Conservation (phyloP, 2,329 filamentous ascomycete genomes). For the Scedosporium aurantiacum region DNA sequence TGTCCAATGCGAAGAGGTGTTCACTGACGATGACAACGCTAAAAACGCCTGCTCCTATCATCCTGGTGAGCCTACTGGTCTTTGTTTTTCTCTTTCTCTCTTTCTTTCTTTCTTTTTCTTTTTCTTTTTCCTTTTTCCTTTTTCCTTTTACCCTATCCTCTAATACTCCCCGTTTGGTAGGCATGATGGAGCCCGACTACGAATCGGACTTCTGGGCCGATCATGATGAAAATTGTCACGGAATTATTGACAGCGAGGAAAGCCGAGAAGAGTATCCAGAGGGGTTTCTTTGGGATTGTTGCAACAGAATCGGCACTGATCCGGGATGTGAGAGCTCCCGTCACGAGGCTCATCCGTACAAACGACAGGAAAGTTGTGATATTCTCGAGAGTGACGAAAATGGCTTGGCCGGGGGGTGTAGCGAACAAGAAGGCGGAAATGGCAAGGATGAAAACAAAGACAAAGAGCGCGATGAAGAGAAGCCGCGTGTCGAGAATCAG, state of each 20-base stretch:
- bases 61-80: neutral
- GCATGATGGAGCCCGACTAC: conserved; percentile 11
- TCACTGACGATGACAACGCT: neutral
- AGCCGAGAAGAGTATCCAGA: conserved; percentile 9
- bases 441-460: too few species aligned
- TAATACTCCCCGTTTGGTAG: conserved; percentile 6
- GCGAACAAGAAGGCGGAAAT: neutral
- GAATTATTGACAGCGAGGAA: conserved; percentile 11
- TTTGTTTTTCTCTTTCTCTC: neutral
- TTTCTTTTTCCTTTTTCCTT: neutral
- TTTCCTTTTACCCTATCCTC: neutral
- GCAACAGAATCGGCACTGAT: conserved; percentile 4
- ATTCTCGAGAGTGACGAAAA: neutral
- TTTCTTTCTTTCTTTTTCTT: neutral
- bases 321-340: conserved; percentile 9
- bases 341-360: conserved; percentile 11
- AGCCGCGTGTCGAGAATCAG: too few species aligned
- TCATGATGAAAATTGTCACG: conserved; percentile 8
- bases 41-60: neutral
- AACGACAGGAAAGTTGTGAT: conserved; percentile 3
- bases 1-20: neutral
- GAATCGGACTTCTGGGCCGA: conserved; percentile 10
- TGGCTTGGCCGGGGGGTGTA: neutral
- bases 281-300: conserved; percentile 16
- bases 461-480: too few species aligned